Conservation (phyloP, 1,284 basidiomycete species). For the Spongiforma sp. region DNA sequence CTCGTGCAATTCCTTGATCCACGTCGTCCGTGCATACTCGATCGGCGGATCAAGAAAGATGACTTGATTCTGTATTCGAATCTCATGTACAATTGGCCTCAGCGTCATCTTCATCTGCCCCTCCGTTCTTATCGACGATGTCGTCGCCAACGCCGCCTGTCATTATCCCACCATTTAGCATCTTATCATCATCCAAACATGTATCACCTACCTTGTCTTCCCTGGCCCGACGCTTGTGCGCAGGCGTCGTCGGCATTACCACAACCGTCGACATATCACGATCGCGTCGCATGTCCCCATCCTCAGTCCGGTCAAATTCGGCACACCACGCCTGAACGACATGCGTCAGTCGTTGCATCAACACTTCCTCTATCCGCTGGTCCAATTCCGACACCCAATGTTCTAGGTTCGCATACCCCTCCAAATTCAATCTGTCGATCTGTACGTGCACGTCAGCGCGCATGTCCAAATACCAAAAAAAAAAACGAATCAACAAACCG, state of each 20-base stretch:
- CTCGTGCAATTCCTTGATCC: conserved; percentile 92
- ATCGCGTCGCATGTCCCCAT: conserved; percentile 64
- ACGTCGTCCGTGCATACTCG: conserved; percentile 90
- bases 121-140: too few relatives aligned
- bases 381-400: conserved; percentile 94
- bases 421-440: conserved; percentile 94
- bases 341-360: conserved; percentile 78
- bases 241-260: too few relatives aligned
- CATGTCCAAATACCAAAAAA: background rate
- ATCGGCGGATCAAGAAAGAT: conserved; percentile 99
- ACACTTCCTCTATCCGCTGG: conserved; percentile 82
- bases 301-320: conserved; percentile 80
- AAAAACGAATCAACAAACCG: conserved; percentile 55
- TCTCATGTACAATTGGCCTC: conserved; percentile 90
- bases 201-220: conserved; percentile 69
- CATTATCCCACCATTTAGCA: too few relatives aligned
- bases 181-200: background rate
- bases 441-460: conserved; percentile 34
- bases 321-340: conserved; percentile 89
- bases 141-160: too few relatives aligned
- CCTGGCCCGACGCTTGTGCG: conserved; percentile 68
- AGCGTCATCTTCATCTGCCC: conserved; percentile 76
- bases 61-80: conserved; percentile 97
- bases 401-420: conserved; percentile 98
- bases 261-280: conserved; percentile 54